phyloP scores from a whole-genome alignment of 176 grass and related monocot species.

The Eleusine indica region DNA sequence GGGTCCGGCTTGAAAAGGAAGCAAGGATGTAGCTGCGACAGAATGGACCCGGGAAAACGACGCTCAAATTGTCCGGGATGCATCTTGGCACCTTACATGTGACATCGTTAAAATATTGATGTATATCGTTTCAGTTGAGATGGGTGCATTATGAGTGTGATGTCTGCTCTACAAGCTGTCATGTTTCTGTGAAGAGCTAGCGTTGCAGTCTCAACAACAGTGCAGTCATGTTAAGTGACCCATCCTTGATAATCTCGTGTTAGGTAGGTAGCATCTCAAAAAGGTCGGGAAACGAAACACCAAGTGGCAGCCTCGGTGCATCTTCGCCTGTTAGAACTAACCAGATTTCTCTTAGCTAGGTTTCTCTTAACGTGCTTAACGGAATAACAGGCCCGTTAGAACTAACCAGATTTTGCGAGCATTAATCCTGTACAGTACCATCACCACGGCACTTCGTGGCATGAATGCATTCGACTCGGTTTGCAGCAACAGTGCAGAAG shows the following conservation, averaged over 20 bases:
- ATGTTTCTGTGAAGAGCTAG: constrained; percentile 21
- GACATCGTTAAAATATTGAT: background rate
- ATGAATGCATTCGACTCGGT: background rate
- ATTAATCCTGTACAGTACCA: background rate
- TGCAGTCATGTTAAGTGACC: background rate
- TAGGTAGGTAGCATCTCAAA: constrained; percentile 28
- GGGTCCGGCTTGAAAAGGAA: constrained; percentile 36
- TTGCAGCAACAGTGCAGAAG: background rate
- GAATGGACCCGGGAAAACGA: constrained; percentile 21
- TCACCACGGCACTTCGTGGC: background rate
- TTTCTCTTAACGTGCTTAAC: background rate
- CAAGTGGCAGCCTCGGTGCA: background rate
- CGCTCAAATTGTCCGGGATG: constrained; percentile 1
- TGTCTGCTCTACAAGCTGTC: constrained; percentile 32
- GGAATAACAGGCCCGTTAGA: constrained; percentile 14
- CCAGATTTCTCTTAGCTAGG: background rate
- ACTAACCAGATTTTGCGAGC: background rate
- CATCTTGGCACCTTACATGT: constrained; percentile 24
- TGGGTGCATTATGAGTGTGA: constrained; percentile 26
- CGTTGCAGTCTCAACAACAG: constrained; percentile 14
- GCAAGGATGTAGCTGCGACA: constrained; percentile 38
- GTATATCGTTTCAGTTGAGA: constrained; percentile 20
- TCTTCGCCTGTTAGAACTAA: background rate
- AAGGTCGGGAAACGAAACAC: background rate
- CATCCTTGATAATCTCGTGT: constrained; percentile 22